Evolutionary conservation across 2,329 filamentous ascomycete species (phyloP).

Genomic region (Aspergillus fumigatiaffinis): DNA sequence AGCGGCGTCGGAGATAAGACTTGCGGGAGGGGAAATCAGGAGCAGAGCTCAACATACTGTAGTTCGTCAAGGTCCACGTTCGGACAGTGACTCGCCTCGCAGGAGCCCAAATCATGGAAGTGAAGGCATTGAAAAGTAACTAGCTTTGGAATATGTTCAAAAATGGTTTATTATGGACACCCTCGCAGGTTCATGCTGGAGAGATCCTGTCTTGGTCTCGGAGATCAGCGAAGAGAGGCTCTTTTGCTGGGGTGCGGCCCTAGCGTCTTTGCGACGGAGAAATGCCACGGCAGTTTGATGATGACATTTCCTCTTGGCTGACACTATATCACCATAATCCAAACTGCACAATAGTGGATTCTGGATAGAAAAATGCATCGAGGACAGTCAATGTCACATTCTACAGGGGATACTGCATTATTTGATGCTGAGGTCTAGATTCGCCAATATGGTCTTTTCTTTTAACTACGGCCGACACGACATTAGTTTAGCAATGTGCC

Average conservation of each 20-base stretch:
- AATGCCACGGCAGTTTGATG: slow-evolving; percentile 14
- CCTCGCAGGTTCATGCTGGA: slow-evolving; percentile 1
- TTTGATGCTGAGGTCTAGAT: neutral
- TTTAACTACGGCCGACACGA: neutral
- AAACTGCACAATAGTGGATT: neutral
- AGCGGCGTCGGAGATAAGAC: slow-evolving; percentile 16
- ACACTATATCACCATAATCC: neutral
- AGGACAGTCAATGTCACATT: neutral
- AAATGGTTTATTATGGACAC: slow-evolving; percentile 5
- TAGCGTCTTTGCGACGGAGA: slow-evolving; percentile 16
- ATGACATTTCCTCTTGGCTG: slow-evolving; percentile 2
- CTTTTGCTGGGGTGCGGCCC: slow-evolving; percentile 11
- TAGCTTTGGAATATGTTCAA: slow-evolving; percentile 3
- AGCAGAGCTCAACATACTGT: slow-evolving; percentile 27
- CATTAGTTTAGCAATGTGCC: neutral
- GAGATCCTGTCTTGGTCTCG: neutral
- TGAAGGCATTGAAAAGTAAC: slow-evolving; percentile 19
- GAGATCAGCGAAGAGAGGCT: neutral
- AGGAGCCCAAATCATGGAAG: slow-evolving; percentile 38
- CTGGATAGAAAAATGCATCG: neutral
- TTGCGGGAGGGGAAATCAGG: slow-evolving; percentile 1
- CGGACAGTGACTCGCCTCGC: slow-evolving; percentile 38
- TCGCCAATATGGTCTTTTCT: neutral
- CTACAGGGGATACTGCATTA: neutral
- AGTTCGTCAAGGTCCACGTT: slow-evolving; percentile 36